These are phyloP conservation scores for Echeveria elegans DNA, from an alignment of 164 flowering plant genomes.

Conservation along the genomic window DNA sequence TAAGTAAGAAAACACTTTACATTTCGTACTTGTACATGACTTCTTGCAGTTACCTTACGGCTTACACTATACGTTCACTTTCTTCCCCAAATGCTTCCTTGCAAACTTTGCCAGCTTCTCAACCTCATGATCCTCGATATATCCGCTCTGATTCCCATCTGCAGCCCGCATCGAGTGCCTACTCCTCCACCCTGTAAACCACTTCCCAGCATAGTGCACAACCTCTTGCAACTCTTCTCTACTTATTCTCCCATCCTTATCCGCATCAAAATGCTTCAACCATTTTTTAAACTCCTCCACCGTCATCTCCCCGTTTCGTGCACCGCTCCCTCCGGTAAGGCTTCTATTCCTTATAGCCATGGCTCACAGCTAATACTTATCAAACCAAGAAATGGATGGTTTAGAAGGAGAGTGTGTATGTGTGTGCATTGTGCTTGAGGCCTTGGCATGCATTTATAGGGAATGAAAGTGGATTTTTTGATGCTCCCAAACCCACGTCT, in stretches of 20 bases:
- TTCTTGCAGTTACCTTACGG: neutral
- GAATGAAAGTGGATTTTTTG: neutral
- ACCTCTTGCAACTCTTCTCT: slow-evolving; percentile 16
- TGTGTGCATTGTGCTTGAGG: neutral
- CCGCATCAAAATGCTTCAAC: slow-evolving; percentile 16
- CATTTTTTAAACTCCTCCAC: slow-evolving; percentile 22
- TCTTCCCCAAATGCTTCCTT: slow-evolving; percentile 8
- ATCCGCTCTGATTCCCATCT: slow-evolving; percentile 15
- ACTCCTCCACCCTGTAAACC: slow-evolving; percentile 16
- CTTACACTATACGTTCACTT: neutral
- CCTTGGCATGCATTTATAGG: neutral
- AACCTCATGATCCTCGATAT: slow-evolving; percentile 19
- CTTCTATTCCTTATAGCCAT: neutral
- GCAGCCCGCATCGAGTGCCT: slow-evolving; percentile 8
- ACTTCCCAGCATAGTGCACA: slow-evolving; percentile 10
- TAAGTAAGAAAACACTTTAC: neutral
- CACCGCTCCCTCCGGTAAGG: neutral
- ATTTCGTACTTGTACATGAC: neutral
- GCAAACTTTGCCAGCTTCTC: slow-evolving; percentile 21
- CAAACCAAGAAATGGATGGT: neutral
- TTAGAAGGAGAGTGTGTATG: neutral
- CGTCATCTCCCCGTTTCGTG: slow-evolving; percentile 13
- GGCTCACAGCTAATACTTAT: neutral
- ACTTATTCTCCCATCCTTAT: slow-evolving; percentile 25
- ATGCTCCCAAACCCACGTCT: neutral